Evolutionary conservation across 139 green algal species (phyloP), one percentile per base, ranked within the genome.

Genomic region (Micromonas pusilla): DNA sequence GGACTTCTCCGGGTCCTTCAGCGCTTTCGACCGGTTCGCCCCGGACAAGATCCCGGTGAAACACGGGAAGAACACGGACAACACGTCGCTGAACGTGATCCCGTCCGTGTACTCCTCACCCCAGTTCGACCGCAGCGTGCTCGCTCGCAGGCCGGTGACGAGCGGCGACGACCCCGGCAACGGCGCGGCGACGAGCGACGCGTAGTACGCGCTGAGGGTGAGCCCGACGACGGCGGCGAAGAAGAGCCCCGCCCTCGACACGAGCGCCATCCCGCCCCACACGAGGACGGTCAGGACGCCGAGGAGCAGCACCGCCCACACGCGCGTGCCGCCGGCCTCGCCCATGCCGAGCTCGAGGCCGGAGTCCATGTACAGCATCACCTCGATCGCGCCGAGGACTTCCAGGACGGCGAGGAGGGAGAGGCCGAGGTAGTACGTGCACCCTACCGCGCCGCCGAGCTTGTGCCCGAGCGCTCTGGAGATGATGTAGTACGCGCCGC

Each of bases 401-500:
- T 81, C 77, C 19, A 81, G 66, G 23, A 77, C 66, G 20, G 77
- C 38, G 0, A 81, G 26, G 5, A 81, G 39, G 28, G 45, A 66
- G 2, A 81, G 20, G 19, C 77, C 77, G 25, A 77, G 26, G 77
- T 65, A 81, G 53, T 81, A 81, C 54, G 64, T 53, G 77, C 65
- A 68, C 21, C 77, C 77, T 39, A 81, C 66, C 23, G 77, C 77
- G 5, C 66, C 77, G 16, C 77, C 77, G 36, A 81, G 23, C 28
- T 36, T 52, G 5, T 30, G 66, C 6, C 77, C 77, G 33, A 81
- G 39, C 19, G 77, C 66, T n/a, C 77, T 34, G 3, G 52, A 73
- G 36, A 81, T 81, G 66, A 81, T 53, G 67, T 71, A 81, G 45
- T 81, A 81, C n/a, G 67, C 66, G 16, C 77, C 77, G 16, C 77